A percentile compares a stretch with the other conserved stretches of the same genome.
Evolutionary conservation across 495 filamentous ascomycete species (phyloP).

Genomic region (Lasiosphaeria ovina): DNA sequence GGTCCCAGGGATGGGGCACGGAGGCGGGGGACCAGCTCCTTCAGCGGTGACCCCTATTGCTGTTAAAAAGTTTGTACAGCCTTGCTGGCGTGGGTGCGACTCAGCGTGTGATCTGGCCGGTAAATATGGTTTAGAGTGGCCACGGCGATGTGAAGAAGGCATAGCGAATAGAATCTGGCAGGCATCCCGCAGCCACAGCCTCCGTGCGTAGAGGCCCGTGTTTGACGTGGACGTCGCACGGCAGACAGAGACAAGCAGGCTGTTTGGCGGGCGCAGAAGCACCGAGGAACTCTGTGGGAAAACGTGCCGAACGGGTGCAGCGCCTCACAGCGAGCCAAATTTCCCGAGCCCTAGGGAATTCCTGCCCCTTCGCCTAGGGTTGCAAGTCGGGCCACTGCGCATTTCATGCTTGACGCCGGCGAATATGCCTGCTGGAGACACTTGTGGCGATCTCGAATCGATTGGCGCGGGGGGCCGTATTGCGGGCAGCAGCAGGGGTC

Average conservation of each 20-base stretch:
- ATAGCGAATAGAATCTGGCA: background rate
- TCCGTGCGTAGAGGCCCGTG: background rate
- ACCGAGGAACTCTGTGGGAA: background rate
- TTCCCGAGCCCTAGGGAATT: background rate
- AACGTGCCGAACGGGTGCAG: too few relatives aligned
- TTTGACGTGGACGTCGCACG: background rate
- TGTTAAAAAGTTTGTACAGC: too few relatives aligned
- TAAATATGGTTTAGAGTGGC: background rate
- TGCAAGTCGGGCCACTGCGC: background rate
- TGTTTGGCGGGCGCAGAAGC: background rate
- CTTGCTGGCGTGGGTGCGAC: too few relatives aligned
- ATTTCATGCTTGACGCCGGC: background rate
- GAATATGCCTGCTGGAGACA: background rate
- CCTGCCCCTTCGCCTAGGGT: background rate
- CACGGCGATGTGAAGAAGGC: background rate
- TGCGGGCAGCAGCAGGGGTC: background rate
- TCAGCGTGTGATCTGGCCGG: background rate
- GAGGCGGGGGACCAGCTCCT: background rate
- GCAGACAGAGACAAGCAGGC: background rate
- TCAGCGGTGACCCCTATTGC: background rate
- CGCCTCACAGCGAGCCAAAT: too few relatives aligned
- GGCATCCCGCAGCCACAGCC: background rate
- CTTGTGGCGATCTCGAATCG: background rate
- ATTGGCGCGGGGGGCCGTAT: background rate
- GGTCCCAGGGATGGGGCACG: background rate